Conservation (phyloP, 371 early-diverging fungal genomes). For the Mucor plumbeus region DNA sequence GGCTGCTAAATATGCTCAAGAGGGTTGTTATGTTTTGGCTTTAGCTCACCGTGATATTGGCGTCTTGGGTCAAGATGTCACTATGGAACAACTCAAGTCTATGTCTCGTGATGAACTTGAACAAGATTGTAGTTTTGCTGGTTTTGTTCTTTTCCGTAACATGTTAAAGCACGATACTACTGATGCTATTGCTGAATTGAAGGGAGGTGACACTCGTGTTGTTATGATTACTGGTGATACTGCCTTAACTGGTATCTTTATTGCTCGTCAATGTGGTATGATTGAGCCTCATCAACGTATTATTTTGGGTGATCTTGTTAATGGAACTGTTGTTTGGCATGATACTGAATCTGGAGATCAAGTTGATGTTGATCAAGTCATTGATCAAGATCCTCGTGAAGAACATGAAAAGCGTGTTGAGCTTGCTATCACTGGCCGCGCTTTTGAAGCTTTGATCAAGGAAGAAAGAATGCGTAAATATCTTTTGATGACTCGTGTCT, state of each 20-base stretch:
- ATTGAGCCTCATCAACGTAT: constrained; percentile 55
- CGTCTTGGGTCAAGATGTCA: constrained; percentile 42
- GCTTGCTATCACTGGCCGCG: constrained; percentile 75
- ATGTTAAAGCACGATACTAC: constrained; percentile 84
- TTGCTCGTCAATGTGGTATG: constrained; percentile 83
- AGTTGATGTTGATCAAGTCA: constrained; percentile 39
- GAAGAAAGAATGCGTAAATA: constrained; percentile 49
- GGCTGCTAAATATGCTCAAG: constrained; percentile 67
- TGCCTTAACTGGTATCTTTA: constrained; percentile 85
- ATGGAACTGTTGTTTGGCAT: constrained; percentile 52
- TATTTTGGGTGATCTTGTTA: constrained; percentile 53
- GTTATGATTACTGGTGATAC: constrained; percentile 96
- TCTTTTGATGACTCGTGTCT: constrained; percentile 64
- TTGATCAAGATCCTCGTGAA: constrained; percentile 37
- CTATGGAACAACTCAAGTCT: constrained; percentile 44
- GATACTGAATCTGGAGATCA: constrained; percentile 55
- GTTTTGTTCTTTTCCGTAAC: constrained; percentile 90
- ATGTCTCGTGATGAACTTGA: constrained; percentile 74
- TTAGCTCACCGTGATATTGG: constrained; percentile 68
- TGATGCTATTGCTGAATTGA: constrained; percentile 76
- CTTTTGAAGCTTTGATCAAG: constrained; percentile 57
- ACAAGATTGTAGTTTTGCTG: constrained; percentile 63
- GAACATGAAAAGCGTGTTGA: constrained; percentile 52
- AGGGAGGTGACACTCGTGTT: constrained; percentile 72
- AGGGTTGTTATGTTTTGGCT: constrained; percentile 85